Conservation (phyloP, 2,329 filamentous ascomycete species). For the Neospermospora avenae region DNA sequence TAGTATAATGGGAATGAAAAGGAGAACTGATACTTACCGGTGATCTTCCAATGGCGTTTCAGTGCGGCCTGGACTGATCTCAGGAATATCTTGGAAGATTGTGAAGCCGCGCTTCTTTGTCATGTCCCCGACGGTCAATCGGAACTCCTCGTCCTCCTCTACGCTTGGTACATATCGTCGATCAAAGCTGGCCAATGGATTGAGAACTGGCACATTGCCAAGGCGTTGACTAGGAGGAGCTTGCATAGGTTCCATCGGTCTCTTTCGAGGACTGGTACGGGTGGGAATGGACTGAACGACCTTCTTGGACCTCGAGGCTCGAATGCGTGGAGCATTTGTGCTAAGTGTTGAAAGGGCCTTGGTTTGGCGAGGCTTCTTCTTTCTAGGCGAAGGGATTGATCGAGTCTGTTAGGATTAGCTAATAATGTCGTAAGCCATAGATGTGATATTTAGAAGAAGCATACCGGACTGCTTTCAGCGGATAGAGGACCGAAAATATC, state of each 20-base stretch:
- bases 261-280: conserved; percentile 21
- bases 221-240: conserved; percentile 13
- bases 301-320: conserved; percentile 20
- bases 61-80: conserved; percentile 32
- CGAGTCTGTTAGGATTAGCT: conserved; percentile 18
- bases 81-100: conserved; percentile 32
- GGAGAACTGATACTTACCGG: conserved; percentile 17
- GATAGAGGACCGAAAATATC: conserved; percentile 61
- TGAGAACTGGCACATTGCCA: conserved; percentile 21
- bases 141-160: conserved; percentile 35
- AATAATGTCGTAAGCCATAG: background rate
- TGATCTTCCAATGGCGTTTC: conserved; percentile 35
- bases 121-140: conserved; percentile 29
- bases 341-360: conserved; percentile 22
- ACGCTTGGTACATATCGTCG: conserved; percentile 23
- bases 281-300: conserved; percentile 3
- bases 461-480: conserved; percentile 48
- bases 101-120: conserved; percentile 30
- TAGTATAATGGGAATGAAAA: background rate
- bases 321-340: conserved; percentile 28
- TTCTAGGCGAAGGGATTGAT: conserved; percentile 28
- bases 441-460: conserved; percentile 21
- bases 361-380: conserved; percentile 28
- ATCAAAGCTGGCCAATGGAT: conserved; percentile 23
- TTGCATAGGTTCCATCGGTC: conserved; percentile 6